phyloP scores from a whole-genome alignment of 176 grass and related monocot genomes.

The Cenchrus americanus region DNA sequence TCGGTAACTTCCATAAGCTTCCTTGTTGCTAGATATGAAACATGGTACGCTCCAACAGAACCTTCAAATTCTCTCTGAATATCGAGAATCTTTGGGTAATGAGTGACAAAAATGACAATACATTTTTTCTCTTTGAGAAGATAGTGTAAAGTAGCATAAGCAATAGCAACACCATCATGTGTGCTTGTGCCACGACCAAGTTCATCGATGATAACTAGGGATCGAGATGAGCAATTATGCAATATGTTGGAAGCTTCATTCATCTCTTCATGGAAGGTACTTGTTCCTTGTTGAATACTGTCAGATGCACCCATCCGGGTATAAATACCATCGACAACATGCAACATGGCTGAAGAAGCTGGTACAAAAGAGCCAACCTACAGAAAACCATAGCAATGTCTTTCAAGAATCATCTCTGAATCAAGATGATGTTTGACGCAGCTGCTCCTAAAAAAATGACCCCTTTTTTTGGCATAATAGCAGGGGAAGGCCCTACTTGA shows the following conservation, averaged over 20 bases:
- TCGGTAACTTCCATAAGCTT: conserved; percentile 49
- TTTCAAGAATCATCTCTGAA: conserved; percentile 39
- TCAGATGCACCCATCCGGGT: conserved; percentile 95
- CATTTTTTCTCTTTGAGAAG: conserved; percentile 78
- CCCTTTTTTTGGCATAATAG: not conserved
- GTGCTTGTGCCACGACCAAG: conserved; percentile 95
- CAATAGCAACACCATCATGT: conserved; percentile 89
- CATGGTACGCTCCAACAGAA: conserved; percentile 81
- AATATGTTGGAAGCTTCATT: conserved; percentile 85
- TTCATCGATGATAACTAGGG: conserved; percentile 95
- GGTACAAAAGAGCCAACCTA: conserved; percentile 95
- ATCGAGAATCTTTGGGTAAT: conserved; percentile 93
- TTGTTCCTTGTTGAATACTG: conserved; percentile 89
- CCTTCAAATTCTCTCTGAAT: conserved; percentile 83
- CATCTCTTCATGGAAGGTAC: conserved; percentile 93
- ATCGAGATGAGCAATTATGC: conserved; percentile 71
- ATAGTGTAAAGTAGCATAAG: conserved; percentile 79
- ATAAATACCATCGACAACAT: conserved; percentile 89
- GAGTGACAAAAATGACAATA: conserved; percentile 87
- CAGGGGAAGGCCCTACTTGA: not conserved
- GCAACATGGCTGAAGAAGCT: conserved; percentile 75
- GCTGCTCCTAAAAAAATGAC: conserved; percentile 12
- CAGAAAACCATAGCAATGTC: conserved; percentile 44
- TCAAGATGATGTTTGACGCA: not conserved
- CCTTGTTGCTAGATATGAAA: conserved; percentile 70